Conservation (phyloP, 495 filamentous ascomycete genomes). For the Penicillium macrosclerotiorum region DNA sequence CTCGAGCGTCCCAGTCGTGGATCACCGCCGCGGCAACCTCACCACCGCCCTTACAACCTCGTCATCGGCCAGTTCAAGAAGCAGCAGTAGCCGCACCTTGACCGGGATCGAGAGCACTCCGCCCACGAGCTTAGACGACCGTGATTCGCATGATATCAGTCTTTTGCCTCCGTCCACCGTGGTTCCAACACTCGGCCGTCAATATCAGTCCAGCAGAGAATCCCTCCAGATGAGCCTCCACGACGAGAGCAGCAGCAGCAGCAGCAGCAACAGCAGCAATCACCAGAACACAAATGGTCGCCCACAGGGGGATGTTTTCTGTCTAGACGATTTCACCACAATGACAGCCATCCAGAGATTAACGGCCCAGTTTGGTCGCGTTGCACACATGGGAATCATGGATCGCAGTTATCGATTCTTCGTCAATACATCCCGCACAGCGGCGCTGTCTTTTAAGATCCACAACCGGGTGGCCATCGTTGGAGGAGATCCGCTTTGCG, state of each 20-base stretch:
- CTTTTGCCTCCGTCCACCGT: not conserved
- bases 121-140: constrained; percentile 15
- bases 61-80: constrained; percentile 15
- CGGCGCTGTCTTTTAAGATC: constrained; percentile 39
- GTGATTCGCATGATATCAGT: not conserved
- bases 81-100: constrained; percentile 18
- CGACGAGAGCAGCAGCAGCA: too few relatives aligned
- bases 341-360: constrained; percentile 29
- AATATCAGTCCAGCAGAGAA: not conserved
- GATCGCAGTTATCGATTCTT: constrained; percentile 44
- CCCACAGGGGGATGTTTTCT: constrained; percentile 20
- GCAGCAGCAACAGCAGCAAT: too few relatives aligned
- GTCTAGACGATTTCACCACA: constrained; percentile 28
- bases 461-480: constrained; percentile 36
- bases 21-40: constrained; percentile 19
- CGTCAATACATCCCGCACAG: constrained; percentile 33
- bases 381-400: constrained; percentile 46
- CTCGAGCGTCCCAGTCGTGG: constrained; percentile 12
- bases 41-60: not conserved
- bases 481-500: constrained; percentile 41
- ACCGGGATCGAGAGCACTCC: constrained; percentile 7
- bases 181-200: not conserved
- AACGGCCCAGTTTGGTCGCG: constrained; percentile 31
- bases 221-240: not conserved
- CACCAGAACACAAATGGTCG: too few relatives aligned